Percentiles rank a stretch among this genome's conserved stretches.
Evolutionary conservation across 2,329 filamentous ascomycete species (phyloP).

Genomic region (Bipolaris bicolor): DNA sequence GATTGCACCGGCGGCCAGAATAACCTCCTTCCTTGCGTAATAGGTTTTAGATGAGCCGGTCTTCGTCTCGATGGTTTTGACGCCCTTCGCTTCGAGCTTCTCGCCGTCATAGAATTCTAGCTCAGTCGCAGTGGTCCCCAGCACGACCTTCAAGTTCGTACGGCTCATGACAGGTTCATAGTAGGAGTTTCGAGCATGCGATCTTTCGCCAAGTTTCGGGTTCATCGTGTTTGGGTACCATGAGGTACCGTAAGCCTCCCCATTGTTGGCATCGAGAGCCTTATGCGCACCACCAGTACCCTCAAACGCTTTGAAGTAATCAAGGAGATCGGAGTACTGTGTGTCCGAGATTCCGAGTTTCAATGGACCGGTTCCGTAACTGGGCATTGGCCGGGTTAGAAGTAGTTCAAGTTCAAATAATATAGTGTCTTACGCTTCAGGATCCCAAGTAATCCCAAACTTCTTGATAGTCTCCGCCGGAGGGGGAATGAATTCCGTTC

Average conservation of each 20-base stretch:
- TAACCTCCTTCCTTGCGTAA: constrained; percentile 56
- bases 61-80: constrained; percentile 31
- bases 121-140: constrained; percentile 28
- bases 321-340: constrained; percentile 35
- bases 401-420: too few species aligned
- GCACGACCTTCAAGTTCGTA: constrained; percentile 39
- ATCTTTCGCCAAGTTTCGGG: constrained; percentile 37
- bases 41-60: constrained; percentile 24
- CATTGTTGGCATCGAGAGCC: constrained; percentile 32
- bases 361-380: constrained; percentile 30
- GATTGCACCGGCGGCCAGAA: constrained; percentile 64
- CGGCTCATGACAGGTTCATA: constrained; percentile 37
- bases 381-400: neutral
- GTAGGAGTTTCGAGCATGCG: constrained; percentile 41
- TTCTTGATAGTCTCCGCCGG: constrained; percentile 21
- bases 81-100: constrained; percentile 31
- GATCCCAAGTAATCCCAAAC: constrained; percentile 34
- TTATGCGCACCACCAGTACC: constrained; percentile 31
- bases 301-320: constrained; percentile 33
- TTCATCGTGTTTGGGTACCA: constrained; percentile 48
- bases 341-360: constrained; percentile 37
- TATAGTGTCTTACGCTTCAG: constrained; percentile 21
- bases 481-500: constrained; percentile 33
- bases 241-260: constrained; percentile 41
- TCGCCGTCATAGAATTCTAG: constrained; percentile 29